Evolutionary conservation across 139 green algal species (phyloP).

Genomic region (Chlamydomonas sp.): DNA sequence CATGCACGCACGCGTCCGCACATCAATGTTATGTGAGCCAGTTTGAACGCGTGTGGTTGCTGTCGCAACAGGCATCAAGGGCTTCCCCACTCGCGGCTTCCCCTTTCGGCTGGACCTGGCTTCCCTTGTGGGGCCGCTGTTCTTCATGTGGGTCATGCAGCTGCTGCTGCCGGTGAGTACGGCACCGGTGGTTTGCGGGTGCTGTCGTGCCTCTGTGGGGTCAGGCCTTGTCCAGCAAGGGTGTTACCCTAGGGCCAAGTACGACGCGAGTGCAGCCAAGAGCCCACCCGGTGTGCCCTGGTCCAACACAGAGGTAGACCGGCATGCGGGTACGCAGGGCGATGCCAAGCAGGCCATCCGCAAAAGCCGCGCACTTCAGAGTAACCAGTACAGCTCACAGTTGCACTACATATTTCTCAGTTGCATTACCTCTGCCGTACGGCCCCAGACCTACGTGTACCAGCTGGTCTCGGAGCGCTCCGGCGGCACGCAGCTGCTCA

Average conservation of each 20-base stretch:
- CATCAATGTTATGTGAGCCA: neutral
- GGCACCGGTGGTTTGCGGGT: neutral
- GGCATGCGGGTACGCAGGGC: no score
- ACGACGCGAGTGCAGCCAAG: no score
- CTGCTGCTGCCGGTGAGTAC: constrained; percentile 65
- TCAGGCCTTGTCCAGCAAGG: no score
- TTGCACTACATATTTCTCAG: neutral
- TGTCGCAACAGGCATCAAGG: constrained; percentile 54
- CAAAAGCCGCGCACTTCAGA: neutral
- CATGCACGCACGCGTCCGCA: no score
- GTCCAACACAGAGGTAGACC: no score
- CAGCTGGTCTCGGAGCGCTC: constrained; percentile 76
- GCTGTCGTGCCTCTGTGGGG: no score
- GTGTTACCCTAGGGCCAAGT: no score
- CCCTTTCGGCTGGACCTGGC: constrained; percentile 80
- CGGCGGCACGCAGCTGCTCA: constrained; percentile 77
- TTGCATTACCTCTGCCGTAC: neutral
- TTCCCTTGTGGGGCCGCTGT: constrained; percentile 85
- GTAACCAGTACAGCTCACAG: neutral
- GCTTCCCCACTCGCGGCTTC: constrained; percentile 71
- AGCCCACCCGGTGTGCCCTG: no score
- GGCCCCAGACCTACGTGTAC: constrained; percentile 50
- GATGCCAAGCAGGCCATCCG: no score
- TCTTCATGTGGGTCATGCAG: constrained; percentile 86
- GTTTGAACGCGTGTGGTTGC: no score